phyloP scores from a whole-genome alignment of 2,329 filamentous ascomycete species.

The Fusarium sublunatum region DNA sequence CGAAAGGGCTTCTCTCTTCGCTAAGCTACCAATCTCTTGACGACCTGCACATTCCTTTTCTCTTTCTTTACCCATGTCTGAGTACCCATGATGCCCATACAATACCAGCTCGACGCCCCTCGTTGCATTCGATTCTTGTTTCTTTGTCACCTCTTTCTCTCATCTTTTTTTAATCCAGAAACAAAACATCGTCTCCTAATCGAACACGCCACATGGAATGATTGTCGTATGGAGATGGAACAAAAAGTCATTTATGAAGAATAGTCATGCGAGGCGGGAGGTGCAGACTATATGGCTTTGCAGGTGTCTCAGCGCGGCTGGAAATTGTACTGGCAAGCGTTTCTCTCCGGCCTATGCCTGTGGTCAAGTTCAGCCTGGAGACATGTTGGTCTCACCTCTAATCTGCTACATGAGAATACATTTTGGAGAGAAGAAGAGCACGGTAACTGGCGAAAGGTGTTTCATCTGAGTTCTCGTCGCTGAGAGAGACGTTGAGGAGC shows the following conservation, averaged over 20 bases:
- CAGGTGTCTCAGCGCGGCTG: conserved; percentile 36
- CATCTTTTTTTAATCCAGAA: conserved; percentile 55
- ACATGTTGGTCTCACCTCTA: conserved; percentile 24
- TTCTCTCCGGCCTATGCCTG: conserved; percentile 19
- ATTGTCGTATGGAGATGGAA: conserved; percentile 49
- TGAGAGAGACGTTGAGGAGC: conserved; percentile 33
- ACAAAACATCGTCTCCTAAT: conserved; percentile 53
- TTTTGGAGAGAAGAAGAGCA: conserved; percentile 41
- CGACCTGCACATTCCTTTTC: conserved; percentile 40
- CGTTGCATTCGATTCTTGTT: conserved; percentile 60
- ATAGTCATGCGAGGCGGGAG: conserved; percentile 50
- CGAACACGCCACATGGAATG: conserved; percentile 49
- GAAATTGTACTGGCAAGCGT: conserved; percentile 30
- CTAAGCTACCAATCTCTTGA: conserved; percentile 62
- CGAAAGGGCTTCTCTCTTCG: conserved; percentile 99
- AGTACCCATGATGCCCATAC: conserved; percentile 69
- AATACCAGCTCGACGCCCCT: conserved; percentile 68
- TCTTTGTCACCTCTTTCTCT: conserved; percentile 53
- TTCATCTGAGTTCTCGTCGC: conserved; percentile 27
- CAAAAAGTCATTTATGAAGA: conserved; percentile 53
- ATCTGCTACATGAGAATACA: conserved; percentile 28
- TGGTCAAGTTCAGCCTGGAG: conserved; percentile 14
- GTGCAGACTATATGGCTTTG: conserved; percentile 49
- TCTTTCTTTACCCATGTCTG: conserved; percentile 64
- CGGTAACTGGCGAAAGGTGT: conserved; percentile 35